Evolutionary conservation across 108 stramenopile genomes (phyloP).

Genomic region (Stephanodiscus minutulus): DNA sequence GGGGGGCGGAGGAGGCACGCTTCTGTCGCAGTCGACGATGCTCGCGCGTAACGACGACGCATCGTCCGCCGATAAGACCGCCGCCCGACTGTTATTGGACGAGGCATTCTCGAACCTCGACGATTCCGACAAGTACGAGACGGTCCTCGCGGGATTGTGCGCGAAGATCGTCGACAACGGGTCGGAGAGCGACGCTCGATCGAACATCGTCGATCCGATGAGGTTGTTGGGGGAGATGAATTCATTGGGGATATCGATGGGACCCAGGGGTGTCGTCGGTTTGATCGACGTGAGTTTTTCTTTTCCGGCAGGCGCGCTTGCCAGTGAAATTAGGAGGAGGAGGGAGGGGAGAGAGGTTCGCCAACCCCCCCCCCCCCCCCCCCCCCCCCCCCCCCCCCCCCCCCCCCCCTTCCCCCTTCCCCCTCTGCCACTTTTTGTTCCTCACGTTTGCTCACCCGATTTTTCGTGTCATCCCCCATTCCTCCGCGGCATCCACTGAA

Average conservation of each 20-base stretch:
- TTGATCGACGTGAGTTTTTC: conserved; percentile 75
- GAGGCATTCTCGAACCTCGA: conserved; percentile 71
- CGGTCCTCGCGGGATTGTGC: conserved; percentile 84
- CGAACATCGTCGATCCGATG: conserved; percentile 70
- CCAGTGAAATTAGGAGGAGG: no score
- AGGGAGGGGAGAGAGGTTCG: neutral
- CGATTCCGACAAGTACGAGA: conserved; percentile 85
- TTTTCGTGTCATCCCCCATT: neutral
- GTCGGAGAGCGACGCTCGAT: conserved; percentile 17
- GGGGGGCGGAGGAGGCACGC: conserved; percentile 64
- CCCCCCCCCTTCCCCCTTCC: neutral
- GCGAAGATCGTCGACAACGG: conserved; percentile 77
- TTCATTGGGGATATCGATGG: conserved; percentile 56
- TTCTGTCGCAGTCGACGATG: no score
- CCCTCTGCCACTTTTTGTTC: neutral
- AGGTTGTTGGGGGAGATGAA: conserved; percentile 85
- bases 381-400: no score
- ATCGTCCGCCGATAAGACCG: no score
- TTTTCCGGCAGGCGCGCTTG: conserved; percentile 11
- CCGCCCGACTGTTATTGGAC: no score
- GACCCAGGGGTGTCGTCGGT: conserved; percentile 71
- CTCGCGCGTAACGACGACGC: no score
- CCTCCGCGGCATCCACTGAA: no score
- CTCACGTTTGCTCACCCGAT: neutral
- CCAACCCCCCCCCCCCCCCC: no score